Conservation (phyloP, 352 stramenopile genomes). For the Pythium aristosporum region DNA sequence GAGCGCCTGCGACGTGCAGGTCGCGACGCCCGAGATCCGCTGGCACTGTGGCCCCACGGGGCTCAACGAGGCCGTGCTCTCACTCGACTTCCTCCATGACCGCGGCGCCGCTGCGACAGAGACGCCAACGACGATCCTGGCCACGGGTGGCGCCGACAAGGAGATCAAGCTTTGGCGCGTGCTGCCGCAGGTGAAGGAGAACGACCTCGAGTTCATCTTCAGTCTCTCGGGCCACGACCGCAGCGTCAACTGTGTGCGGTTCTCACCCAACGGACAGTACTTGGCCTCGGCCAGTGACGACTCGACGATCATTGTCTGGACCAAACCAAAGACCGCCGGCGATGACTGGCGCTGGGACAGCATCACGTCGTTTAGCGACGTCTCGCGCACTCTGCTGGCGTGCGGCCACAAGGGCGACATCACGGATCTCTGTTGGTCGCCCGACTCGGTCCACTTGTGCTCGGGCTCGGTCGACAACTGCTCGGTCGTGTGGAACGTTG, state of each 20-base stretch:
- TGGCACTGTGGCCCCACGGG: constrained; percentile 85
- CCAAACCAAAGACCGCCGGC: constrained; percentile 63
- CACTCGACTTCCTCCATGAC: constrained; percentile 70
- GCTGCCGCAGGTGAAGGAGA: constrained; percentile 31
- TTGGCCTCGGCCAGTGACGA: constrained; percentile 89
- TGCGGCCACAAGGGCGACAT: constrained; percentile 89
- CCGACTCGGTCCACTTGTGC: constrained; percentile 88
- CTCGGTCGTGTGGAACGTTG: constrained; percentile 86
- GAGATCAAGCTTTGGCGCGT: constrained; percentile 88
- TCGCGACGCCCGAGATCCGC: constrained; percentile 81
- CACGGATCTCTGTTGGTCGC: constrained; percentile 91
- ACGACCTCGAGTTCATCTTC: constrained; percentile 75
- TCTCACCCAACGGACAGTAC: constrained; percentile 83
- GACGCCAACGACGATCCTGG: constrained; percentile 37
- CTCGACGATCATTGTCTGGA: constrained; percentile 87
- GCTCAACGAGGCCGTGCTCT: constrained; percentile 87
- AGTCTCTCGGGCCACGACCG: constrained; percentile 86
- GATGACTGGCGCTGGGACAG: constrained; percentile 75
- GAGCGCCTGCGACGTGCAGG: constrained; percentile 32
- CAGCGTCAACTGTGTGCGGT: constrained; percentile 91
- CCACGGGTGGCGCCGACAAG: constrained; percentile 85
- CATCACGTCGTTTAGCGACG: constrained; percentile 77
- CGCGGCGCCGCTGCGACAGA: background rate
- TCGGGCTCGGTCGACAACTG: constrained; percentile 93
- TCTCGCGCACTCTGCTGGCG: constrained; percentile 71